Evolutionary conservation across 805 yeast genomes (phyloP).

Genomic region (Metschnikowia cerradonensis): DNA sequence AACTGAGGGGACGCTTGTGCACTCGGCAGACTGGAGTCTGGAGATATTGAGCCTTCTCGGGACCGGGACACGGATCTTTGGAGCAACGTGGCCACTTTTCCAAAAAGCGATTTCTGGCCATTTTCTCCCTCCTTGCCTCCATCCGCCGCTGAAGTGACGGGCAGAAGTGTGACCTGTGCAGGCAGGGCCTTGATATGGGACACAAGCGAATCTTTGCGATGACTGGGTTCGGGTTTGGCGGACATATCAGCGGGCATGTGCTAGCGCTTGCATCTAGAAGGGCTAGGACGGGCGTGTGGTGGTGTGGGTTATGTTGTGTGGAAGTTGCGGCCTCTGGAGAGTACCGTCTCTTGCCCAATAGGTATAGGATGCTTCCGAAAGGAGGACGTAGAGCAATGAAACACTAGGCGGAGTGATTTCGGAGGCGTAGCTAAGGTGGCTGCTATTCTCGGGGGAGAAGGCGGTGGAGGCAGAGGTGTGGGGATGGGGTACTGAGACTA

Average conservation of each 20-base stretch:
- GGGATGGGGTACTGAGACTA: no score
- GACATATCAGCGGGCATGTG: neutral
- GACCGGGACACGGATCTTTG: constrained; percentile 23
- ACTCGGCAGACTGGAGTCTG: neutral
- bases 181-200: neutral
- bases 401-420: neutral
- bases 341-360: neutral
- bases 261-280: neutral
- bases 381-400: neutral
- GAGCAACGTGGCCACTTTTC: constrained; percentile 31
- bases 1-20: neutral
- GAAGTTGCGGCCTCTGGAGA: neutral
- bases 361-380: neutral
- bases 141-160: constrained; percentile 1
- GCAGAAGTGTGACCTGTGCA: constrained; percentile 5
- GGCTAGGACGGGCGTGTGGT: neutral
- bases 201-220: neutral
- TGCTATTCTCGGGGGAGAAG: neutral
- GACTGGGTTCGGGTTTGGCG: neutral
- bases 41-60: constrained; percentile 7
- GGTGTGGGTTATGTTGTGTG: neutral
- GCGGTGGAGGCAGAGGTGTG: no score
- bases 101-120: constrained; percentile 23
- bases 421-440: neutral
- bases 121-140: neutral